These are phyloP conservation scores for Aureobasidium sp. DNA, from an alignment of 2,329 filamentous ascomycete species.

Conservation along the genomic window DNA sequence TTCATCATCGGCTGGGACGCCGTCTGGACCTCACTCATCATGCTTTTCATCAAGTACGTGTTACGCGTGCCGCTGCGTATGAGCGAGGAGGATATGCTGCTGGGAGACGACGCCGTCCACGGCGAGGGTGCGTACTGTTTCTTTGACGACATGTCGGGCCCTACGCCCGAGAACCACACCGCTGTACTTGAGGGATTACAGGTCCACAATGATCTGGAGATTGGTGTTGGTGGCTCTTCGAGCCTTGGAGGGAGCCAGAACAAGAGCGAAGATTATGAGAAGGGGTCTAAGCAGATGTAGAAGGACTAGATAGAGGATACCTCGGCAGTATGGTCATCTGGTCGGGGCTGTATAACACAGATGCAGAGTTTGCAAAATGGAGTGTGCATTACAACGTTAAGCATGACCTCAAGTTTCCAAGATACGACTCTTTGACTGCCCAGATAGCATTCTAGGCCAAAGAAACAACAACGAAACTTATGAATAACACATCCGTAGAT, in stretches of 20 bases:
- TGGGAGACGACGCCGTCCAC: slow-evolving; percentile 42
- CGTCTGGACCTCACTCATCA: slow-evolving; percentile 42
- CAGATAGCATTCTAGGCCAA: too few relatives aligned
- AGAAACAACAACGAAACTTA: too few relatives aligned
- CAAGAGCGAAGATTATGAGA: not conserved
- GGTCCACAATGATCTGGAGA: not conserved
- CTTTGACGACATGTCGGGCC: slow-evolving; percentile 15
- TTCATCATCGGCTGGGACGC: slow-evolving; percentile 45
- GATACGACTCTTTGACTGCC: too few relatives aligned
- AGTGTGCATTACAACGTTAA: too few relatives aligned
- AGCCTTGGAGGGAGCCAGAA: not conserved
- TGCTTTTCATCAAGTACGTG: slow-evolving; percentile 44
- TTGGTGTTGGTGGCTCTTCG: not conserved
- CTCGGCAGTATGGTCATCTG: too few relatives aligned
- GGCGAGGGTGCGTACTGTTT: slow-evolving; percentile 36
- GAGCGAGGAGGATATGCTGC: slow-evolving; percentile 36
- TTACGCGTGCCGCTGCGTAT: slow-evolving; percentile 40
- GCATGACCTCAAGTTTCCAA: too few relatives aligned
- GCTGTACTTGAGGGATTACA: not conserved
- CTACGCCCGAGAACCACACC: not conserved
- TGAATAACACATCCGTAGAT: too few relatives aligned
- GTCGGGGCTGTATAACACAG: too few relatives aligned
- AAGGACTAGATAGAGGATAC: not conserved
- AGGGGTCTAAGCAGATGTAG: not conserved
- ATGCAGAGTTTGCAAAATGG: too few relatives aligned